Base-by-base conservation (phyloP, 2,329 filamentous ascomycete genomes). In the Scorias spongiosa region DNA sequence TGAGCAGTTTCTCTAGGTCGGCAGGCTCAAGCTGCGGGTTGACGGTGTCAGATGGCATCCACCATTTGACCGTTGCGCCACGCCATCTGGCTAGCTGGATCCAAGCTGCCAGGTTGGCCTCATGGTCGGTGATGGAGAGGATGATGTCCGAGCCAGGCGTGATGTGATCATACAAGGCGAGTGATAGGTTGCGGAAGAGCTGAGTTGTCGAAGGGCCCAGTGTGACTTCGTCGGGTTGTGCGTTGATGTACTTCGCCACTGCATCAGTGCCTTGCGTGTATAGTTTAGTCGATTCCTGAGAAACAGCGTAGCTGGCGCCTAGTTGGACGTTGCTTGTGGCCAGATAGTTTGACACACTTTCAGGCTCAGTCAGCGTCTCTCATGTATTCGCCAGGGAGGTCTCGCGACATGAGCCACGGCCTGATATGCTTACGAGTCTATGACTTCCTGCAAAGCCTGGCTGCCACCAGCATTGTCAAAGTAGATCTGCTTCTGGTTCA, bases 391-490 rank as follows among this genome's bases (percentile, higher is more conserved):
- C 7, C 17, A 20, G 15, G 15, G 15, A 11, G 17, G 15, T 40
- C 10, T 5, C 17, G 14, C 15, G 28, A 2, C 20, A 26, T 26
- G 4, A 7, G 7, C 7, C 7, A 26, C 51, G 8, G 36, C n/a
- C 34, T 26, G 7, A 40, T 39, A 15, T 12, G 62, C 71, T 63
- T 58, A 82, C 78, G 74, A 71, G 44, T 81, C 72, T 46, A 81
- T 76, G 12, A 84, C 84, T 12, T 71, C 66, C 20, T 73, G 74
- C 2, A 88, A 64, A 1, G 76, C 70, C 55, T 88, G 83, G 55
- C 77, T 84, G 32, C 83, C 83, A 14, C 83, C 83, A 10, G 81
- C 84, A 57, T 88, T 88, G 57, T 89, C 83, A 51, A 88, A 74
- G 58, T 75, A 86, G 41, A 87, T 69, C 54, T 86, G 81, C 40